These are phyloP conservation scores for Gracilaria vermiculophylla DNA, from an alignment of 23 red algal species.

Conservation along the genomic window DNA sequence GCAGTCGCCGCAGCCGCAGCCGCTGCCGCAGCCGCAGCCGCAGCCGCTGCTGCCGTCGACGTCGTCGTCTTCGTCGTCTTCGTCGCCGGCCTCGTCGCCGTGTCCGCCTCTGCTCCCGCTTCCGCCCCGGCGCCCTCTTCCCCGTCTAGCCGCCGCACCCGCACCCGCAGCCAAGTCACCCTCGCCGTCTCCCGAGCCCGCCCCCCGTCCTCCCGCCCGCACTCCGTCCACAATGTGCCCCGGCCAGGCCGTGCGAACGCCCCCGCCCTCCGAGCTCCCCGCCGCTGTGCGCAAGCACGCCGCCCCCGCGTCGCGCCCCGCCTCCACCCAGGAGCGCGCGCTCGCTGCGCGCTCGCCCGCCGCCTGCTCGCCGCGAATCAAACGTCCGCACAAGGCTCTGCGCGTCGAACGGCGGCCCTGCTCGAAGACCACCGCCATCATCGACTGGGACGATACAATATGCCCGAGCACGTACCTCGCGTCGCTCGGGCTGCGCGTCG, in stretches of 20 bases:
- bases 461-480: conserved; percentile 53
- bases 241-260: conserved; percentile 7
- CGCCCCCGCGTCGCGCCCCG: background rate
- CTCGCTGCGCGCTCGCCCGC: background rate
- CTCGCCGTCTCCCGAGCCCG: background rate
- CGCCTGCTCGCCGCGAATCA: background rate
- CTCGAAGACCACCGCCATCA: conserved; percentile 61
- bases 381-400: background rate
- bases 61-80: no score
- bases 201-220: background rate
- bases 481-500: conserved; percentile 46
- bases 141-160: no score
- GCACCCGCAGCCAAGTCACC: no score
- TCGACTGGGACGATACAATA: conserved; percentile 72
- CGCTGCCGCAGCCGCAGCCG: no score
- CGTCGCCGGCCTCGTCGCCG: no score
- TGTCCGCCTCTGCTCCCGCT: no score
- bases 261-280: background rate
- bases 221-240: background rate
- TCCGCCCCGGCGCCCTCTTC: no score
- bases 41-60: no score
- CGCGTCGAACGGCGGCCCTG: background rate
- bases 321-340: background rate
- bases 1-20: no score
- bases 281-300: background rate